phyloP scores from a whole-genome alignment of 768 basidiomycete genomes.

The Pisolithus albus region DNA sequence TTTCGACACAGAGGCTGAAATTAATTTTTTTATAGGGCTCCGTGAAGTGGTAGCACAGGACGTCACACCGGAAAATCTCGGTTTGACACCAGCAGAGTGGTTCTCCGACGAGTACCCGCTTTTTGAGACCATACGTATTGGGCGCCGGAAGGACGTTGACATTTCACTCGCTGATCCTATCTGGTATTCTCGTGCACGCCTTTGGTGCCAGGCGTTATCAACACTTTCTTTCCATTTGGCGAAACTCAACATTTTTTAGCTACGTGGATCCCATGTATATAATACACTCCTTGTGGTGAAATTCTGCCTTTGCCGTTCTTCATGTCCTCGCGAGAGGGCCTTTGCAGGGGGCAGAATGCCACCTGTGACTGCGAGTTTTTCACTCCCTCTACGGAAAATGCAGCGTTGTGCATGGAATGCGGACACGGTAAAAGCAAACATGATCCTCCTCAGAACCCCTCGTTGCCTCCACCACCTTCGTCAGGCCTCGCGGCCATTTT shows the following conservation, averaged over 20 bases:
- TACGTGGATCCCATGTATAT: background rate
- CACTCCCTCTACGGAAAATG: background rate
- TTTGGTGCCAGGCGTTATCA: slow-evolving; percentile 11
- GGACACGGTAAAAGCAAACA: background rate
- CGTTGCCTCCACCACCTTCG: background rate
- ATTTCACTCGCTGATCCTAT: slow-evolving; percentile 3
- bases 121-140: slow-evolving; percentile 6
- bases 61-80: slow-evolving; percentile 8
- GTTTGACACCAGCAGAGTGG: slow-evolving; percentile 13
- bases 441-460: background rate
- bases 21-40: background rate
- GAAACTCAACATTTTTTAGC: too few relatives aligned
- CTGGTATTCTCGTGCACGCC: slow-evolving; percentile 8
- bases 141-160: slow-evolving; percentile 3
- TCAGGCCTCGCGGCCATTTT: background rate
- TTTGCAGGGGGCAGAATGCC: background rate
- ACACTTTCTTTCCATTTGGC: background rate
- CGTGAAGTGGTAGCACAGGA: background rate
- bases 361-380: background rate
- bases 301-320: background rate
- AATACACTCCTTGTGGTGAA: background rate
- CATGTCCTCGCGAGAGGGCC: too few relatives aligned
- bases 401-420: background rate
- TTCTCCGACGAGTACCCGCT: slow-evolving; percentile 4
- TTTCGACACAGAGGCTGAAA: background rate